These are phyloP conservation scores for Pseudogymnoascus verrucosus DNA, from an alignment of 2,329 filamentous ascomycete genomes.

Conservation along the genomic window DNA sequence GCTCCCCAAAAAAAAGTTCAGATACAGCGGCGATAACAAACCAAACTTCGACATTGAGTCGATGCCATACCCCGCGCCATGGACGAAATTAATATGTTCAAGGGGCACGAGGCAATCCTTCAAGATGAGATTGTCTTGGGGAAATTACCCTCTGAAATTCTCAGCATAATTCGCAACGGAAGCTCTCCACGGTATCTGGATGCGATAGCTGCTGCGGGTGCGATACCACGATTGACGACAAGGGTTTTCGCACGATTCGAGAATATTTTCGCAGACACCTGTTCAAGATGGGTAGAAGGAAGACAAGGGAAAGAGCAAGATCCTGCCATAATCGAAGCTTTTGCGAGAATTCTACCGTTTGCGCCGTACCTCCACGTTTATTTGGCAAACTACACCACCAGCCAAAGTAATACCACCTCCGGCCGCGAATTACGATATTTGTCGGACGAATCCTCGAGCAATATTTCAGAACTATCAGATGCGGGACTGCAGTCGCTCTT, in stretches of 20 bases:
- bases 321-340: conserved; percentile 53
- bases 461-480: conserved; percentile 30
- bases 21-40: conserved; percentile 10
- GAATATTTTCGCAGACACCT: conserved; percentile 70
- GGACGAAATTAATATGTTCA: conserved; percentile 47
- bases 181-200: conserved; percentile 61
- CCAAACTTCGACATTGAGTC: conserved; percentile 12
- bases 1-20: conserved; percentile 10
- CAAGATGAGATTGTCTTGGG: conserved; percentile 45
- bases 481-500: conserved; percentile 40
- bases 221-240: conserved; percentile 63
- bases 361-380: conserved; percentile 72
- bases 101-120: conserved; percentile 48
- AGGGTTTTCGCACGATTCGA: conserved; percentile 68
- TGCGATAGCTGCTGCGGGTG: conserved; percentile 59
- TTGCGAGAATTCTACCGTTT: conserved; percentile 74
- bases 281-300: conserved; percentile 63
- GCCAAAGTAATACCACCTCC: conserved; percentile 24
- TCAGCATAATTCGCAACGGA: conserved; percentile 56
- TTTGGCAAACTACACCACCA: conserved; percentile 43
- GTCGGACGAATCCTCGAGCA: conserved; percentile 23
- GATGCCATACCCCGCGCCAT: conserved; percentile 31
- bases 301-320: conserved; percentile 14
- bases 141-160: conserved; percentile 62
- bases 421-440: conserved; percentile 16